phyloP scores from a whole-genome alignment of 148 eudicot genomes.

The Dysphania ambrosioides region DNA sequence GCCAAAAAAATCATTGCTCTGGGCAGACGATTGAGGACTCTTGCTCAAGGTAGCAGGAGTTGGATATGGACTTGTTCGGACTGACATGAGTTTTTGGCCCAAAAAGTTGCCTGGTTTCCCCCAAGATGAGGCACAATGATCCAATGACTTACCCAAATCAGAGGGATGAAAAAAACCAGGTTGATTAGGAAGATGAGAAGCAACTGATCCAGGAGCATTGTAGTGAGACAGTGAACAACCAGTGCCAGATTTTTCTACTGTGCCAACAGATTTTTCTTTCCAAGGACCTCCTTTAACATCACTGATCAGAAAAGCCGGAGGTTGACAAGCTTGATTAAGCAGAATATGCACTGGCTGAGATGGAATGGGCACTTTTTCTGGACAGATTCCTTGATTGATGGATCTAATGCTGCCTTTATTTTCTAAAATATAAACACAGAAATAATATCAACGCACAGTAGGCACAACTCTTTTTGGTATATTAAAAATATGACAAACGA shows the following conservation, averaged over 20 bases:
- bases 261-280: slow-evolving; percentile 36
- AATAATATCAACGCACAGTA: slow-evolving; percentile 18
- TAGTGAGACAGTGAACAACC: slow-evolving; percentile 26
- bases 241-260: slow-evolving; percentile 34
- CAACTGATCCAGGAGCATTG: slow-evolving; percentile 28
- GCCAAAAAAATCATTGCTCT: slow-evolving; percentile 36
- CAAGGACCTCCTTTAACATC: slow-evolving; percentile 40
- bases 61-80: slow-evolving; percentile 37
- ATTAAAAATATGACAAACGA: no score
- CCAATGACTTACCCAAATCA: slow-evolving; percentile 42
- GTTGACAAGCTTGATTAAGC: slow-evolving; percentile 35
- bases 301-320: slow-evolving; percentile 25
- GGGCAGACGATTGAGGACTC: slow-evolving; percentile 37
- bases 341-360: slow-evolving; percentile 30
- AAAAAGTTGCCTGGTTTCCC: slow-evolving; percentile 36
- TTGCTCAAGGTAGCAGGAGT: slow-evolving; percentile 36
- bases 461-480: neutral
- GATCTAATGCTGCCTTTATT: slow-evolving; percentile 34
- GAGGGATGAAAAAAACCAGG: slow-evolving; percentile 38
- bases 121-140: slow-evolving; percentile 43
- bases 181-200: slow-evolving; percentile 37
- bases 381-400: slow-evolving; percentile 35
- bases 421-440: slow-evolving; percentile 39
- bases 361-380: slow-evolving; percentile 35
- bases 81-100: slow-evolving; percentile 37